Percentiles rank a stretch among this genome's conserved stretches.
phyloP scores from a whole-genome alignment of 768 basidiomycete genomes.

The Collybia sordida region DNA sequence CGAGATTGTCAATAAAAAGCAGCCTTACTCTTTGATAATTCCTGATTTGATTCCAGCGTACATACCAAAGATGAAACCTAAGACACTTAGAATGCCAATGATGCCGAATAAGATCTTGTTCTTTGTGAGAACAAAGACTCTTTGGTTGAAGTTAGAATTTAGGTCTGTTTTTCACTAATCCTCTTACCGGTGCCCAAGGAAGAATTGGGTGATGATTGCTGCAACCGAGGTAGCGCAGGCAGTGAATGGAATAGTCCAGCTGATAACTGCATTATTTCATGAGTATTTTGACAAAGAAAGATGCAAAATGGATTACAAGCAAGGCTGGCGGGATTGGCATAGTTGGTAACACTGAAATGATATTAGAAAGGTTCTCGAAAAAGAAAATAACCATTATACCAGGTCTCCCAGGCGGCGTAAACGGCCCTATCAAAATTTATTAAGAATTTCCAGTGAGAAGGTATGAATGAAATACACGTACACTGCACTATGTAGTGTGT shows the following conservation, averaged over 20 bases:
- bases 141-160: constrained; percentile 6
- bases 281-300: neutral
- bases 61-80: constrained; percentile 43
- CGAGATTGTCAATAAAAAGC: neutral
- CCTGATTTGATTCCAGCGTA: constrained; percentile 42
- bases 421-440: constrained; percentile 19
- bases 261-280: constrained; percentile 27
- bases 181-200: constrained; percentile 44
- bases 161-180: too few species aligned
- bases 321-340: constrained; percentile 34
- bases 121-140: constrained; percentile 36
- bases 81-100: constrained; percentile 34
- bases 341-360: constrained; percentile 37
- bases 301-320: constrained; percentile 19
- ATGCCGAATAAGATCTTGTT: constrained; percentile 30
- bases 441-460: neutral
- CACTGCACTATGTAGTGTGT: constrained; percentile 34
- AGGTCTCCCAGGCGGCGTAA: constrained; percentile 28
- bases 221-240: constrained; percentile 44
- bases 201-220: constrained; percentile 50
- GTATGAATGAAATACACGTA: constrained; percentile 13
- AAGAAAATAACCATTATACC: constrained; percentile 9
- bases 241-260: constrained; percentile 54
- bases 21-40: constrained; percentile 37
- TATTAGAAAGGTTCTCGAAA: constrained; percentile 12